A percentile compares a stretch with the other conserved stretches of the same genome.
phyloP scores from a whole-genome alignment of 129 eudicot species.

The Deinandra increscens region DNA sequence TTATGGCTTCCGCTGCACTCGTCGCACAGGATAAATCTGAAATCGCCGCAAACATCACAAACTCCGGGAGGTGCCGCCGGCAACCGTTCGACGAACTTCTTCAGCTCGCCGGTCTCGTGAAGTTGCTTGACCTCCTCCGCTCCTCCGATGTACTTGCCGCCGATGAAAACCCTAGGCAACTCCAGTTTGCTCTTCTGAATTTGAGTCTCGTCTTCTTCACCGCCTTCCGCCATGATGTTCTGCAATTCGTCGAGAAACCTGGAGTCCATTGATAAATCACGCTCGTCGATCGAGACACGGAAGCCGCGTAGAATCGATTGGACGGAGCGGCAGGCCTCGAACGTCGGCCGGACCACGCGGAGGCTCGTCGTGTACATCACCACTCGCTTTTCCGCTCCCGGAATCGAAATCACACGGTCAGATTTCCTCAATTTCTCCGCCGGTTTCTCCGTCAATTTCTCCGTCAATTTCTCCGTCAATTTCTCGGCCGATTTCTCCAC shows the following conservation, averaged over 20 bases:
- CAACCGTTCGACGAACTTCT: slow-evolving; percentile 56
- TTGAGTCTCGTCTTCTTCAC: neutral
- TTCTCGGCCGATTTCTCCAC: too few relatives aligned
- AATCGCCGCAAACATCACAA: slow-evolving; percentile 78
- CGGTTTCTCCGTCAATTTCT: slow-evolving; percentile 15
- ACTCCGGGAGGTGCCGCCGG: slow-evolving; percentile 48
- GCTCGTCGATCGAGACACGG: slow-evolving; percentile 74
- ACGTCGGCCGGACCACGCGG: slow-evolving; percentile 73
- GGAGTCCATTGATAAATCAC: slow-evolving; percentile 86
- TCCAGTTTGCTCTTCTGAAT: slow-evolving; percentile 37
- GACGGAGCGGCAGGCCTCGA: slow-evolving; percentile 80
- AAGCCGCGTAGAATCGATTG: slow-evolving; percentile 59
- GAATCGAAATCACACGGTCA: slow-evolving; percentile 38
- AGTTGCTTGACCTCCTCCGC: slow-evolving; percentile 76
- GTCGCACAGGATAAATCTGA: slow-evolving; percentile 68
- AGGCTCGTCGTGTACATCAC: slow-evolving; percentile 77
- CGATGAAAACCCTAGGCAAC: slow-evolving; percentile 81
- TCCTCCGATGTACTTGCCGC: slow-evolving; percentile 86
- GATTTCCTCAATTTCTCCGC: slow-evolving; percentile 15
- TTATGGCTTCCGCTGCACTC: slow-evolving; percentile 95
- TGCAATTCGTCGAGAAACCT: slow-evolving; percentile 60
- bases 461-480: slow-evolving; percentile 11
- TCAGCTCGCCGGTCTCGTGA: slow-evolving; percentile 88
- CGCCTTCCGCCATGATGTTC: slow-evolving; percentile 33
- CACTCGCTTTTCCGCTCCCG: slow-evolving; percentile 55